Conservation (phyloP, 2,329 filamentous ascomycete genomes). For the Colletotrichum tabaci region DNA sequence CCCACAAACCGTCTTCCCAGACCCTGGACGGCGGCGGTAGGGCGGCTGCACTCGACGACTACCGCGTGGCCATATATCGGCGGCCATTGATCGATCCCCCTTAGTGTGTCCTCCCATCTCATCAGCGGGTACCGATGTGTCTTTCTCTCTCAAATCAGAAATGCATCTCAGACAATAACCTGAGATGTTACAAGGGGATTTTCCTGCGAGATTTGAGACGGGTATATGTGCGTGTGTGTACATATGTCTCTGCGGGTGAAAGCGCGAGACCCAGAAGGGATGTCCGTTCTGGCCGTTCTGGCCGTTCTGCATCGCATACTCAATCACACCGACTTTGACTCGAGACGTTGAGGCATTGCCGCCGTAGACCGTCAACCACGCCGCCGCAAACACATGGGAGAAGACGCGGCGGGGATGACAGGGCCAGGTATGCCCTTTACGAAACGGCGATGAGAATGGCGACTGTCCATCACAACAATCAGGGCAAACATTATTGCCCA, state of each 20-base stretch:
- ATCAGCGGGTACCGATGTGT: constrained; percentile 31
- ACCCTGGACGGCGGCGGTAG: constrained; percentile 39
- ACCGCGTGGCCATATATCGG: constrained; percentile 39
- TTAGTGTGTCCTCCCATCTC: background rate
- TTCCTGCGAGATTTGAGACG: constrained; percentile 30
- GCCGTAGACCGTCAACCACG: background rate
- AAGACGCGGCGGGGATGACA: background rate
- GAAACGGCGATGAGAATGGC: constrained; percentile 11
- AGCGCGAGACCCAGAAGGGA: constrained; percentile 2
- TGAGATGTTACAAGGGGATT: constrained; percentile 18
- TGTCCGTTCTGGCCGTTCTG: background rate
- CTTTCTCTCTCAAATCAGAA: constrained; percentile 32
- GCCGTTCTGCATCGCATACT: constrained; percentile 29
- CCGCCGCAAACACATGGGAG: constrained; percentile 35
- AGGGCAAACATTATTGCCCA: constrained; percentile 20
- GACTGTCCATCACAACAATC: constrained; percentile 5
- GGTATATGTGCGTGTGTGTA: constrained; percentile 15
- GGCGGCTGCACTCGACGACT: constrained; percentile 42
- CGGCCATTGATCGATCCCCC: constrained; percentile 33
- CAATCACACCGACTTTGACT: constrained; percentile 39
- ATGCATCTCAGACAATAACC: constrained; percentile 34
- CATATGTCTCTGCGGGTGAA: constrained; percentile 3
- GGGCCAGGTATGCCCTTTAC: background rate
- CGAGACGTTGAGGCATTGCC: constrained; percentile 5
- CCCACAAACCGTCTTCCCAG: constrained; percentile 42